Percentiles rank a stretch among this genome's conserved stretches.
Conservation (phyloP, 331 rosid species). For the Erythrophleum ivorense region DNA sequence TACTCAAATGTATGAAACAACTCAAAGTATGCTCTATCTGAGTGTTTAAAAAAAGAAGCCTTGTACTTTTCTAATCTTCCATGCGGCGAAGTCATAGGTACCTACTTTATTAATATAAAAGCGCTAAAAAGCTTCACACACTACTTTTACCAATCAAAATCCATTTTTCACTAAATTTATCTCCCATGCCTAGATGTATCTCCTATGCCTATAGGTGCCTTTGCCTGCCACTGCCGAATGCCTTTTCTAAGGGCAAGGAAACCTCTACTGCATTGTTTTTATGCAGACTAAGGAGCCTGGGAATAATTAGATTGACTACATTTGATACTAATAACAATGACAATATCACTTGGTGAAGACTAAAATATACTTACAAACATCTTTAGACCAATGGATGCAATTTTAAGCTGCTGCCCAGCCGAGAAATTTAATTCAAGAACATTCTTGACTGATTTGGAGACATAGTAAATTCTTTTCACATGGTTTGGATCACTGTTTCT, state of each 20-base stretch:
- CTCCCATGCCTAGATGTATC: neutral
- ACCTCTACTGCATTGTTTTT: slow-evolving; percentile 1
- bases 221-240: neutral
- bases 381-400: slow-evolving; percentile 85
- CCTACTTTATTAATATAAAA: slow-evolving; percentile 10
- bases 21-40: neutral
- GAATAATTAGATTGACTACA: slow-evolving; percentile 3
- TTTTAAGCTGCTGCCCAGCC: slow-evolving; percentile 85
- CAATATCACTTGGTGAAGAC: neutral
- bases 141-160: slow-evolving; percentile 26
- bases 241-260: slow-evolving; percentile 8
- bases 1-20: neutral
- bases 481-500: slow-evolving; percentile 75
- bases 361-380: slow-evolving; percentile 77
- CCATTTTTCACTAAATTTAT: slow-evolving; percentile 18
- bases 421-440: slow-evolving; percentile 83
- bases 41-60: neutral
- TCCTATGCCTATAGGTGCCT: neutral
- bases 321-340: neutral
- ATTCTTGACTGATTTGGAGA: slow-evolving; percentile 83
- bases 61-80: neutral
- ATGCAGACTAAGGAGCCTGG: slow-evolving; percentile 4
- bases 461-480: slow-evolving; percentile 85
- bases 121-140: neutral
- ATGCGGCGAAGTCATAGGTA: neutral